Base-by-base conservation (phyloP, 2,329 filamentous ascomycete species). In the Aspergillus sp. region DNA sequence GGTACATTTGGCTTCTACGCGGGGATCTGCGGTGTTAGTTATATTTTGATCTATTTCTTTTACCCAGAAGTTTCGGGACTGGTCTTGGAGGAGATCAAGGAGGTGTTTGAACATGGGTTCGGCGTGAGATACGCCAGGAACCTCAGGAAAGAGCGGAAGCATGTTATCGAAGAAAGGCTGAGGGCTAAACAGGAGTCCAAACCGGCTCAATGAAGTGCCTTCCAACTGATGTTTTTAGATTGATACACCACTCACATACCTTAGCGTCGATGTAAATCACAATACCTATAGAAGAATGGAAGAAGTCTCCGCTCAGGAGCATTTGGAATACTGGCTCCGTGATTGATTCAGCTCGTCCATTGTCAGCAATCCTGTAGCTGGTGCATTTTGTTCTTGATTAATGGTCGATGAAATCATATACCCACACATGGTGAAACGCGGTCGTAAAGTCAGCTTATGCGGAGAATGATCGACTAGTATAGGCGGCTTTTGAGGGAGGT, bases 1-100 rank as follows among this genome's bases (percentile, higher is more conserved):
- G 80, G 81, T 1, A 77, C 80, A 0, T 83, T 83, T 59, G 80
- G 79, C 5, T 82, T 83, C 67, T 83, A 82, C 55, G 77, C 79
- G 1, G 78, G 71, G 0, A 79, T 83, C 37, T 82, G 79, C 62
- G 73, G 79, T 45, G 60, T 80, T 27, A 80, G 80, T 13, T 80
- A 75, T 66, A 51, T 81, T 13, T 64, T 62, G 61, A 61, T 69
- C 24, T 66, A 64, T 19, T 64, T 64, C 52, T 68, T 65, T 57
- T 69, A 68, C 20, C 66, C 66, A 3, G 65, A 69, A 44, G 64
- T 67, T 3, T 63, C 64, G 1, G 66, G 65, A 0, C 54, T 68
- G 22, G 54, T 59, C 3, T 47, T 69, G 15, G 65, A 68, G 37
- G 67, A 67, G 55, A 61, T 67, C 20, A 59, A 80, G 78, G 77